These are phyloP conservation scores for Wickerhamiella dianesei DNA, from an alignment of 805 yeast genomes.

Conservation along the genomic window DNA sequence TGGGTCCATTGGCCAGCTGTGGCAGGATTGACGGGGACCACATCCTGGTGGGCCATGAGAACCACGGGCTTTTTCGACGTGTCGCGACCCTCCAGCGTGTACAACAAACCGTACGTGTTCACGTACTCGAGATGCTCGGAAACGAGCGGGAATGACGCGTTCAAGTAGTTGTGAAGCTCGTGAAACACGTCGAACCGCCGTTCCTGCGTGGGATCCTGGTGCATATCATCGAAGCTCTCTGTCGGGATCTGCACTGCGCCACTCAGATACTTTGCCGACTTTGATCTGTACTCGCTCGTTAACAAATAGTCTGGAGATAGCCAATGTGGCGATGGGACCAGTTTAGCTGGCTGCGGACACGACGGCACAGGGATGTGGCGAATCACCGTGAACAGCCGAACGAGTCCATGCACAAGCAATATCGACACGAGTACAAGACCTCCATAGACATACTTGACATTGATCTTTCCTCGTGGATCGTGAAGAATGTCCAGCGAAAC, in stretches of 20 bases:
- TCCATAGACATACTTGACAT: background rate
- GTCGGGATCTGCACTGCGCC: slow-evolving; percentile 57
- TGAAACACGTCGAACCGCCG: slow-evolving; percentile 36
- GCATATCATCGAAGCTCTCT: slow-evolving; percentile 42
- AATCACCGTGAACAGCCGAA: background rate
- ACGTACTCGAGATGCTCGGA: slow-evolving; percentile 36
- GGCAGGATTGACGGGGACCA: slow-evolving; percentile 55
- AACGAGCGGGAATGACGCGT: slow-evolving; percentile 40
- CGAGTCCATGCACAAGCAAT: background rate
- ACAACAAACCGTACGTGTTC: slow-evolving; percentile 50
- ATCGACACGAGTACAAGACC: background rate
- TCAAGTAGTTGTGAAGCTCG: slow-evolving; percentile 41
- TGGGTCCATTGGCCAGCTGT: slow-evolving; percentile 47
- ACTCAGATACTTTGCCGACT: slow-evolving; percentile 12
- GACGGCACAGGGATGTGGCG: background rate
- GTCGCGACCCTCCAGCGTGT: slow-evolving; percentile 48
- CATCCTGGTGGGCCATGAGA: slow-evolving; percentile 68
- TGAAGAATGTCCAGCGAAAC: background rate
- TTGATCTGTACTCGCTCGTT: slow-evolving; percentile 5
- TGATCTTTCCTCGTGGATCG: background rate
- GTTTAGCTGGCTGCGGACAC: slow-evolving; percentile 9
- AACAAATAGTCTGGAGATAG: slow-evolving; percentile 7
- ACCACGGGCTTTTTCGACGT: slow-evolving; percentile 44
- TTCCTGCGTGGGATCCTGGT: slow-evolving; percentile 34
- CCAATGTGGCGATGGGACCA: slow-evolving; percentile 4